Evolutionary conservation across 495 filamentous ascomycete species (phyloP), one percentile per base, ranked within the genome.

Genomic region (Penicillium riverlandense): DNA sequence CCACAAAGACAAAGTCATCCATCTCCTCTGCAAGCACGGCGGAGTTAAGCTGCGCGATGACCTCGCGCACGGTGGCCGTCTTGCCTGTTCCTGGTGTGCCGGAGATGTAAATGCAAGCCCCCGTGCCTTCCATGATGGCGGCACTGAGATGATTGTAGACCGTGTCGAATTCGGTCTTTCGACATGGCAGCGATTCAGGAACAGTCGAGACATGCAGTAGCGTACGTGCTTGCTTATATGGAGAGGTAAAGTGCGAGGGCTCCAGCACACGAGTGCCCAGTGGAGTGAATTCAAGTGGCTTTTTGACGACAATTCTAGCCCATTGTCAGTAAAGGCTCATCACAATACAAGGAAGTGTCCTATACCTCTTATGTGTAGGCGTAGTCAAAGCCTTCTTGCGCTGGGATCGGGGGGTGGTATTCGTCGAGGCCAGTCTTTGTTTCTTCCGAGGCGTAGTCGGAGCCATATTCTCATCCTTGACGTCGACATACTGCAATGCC

Each of bases 81-180:
- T 99, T 99, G 41, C 94, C 94, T 0, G 94, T 99, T n/a, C 94
- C 94, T 0, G 94, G 94, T 0, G 90, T 96, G 33, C 94, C 94
- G n/a, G 94, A 96, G 43, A 99, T 97, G 68, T 99, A 99, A 58
- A 99, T 96, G 62, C 94, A 99, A 5, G 89, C 80, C 7, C 94
- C 94, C 5, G 85, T 84, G 32, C 90, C 94, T 46, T 94, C 90
- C 38, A 86, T 84, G 60, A 99, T 97, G 45, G 94, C 94, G 8
- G 89, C 83, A 52, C 95, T 90, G 34, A 99, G 85, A 59, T 96
- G 87, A 2, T 84, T 83, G 58, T 96, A 96, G 10, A 99, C 94
- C 3, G 84, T 82, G 12, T 80, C 74, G 66, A 97, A 99, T 62
- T 99, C 94, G 11, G 75, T 80, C 50, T 95, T 90, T 44, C 94